A percentile compares a stretch with the other conserved stretches of the same genome.
Conservation (phyloP, 148 eudicot species). For the Rheum nobile region DNA sequence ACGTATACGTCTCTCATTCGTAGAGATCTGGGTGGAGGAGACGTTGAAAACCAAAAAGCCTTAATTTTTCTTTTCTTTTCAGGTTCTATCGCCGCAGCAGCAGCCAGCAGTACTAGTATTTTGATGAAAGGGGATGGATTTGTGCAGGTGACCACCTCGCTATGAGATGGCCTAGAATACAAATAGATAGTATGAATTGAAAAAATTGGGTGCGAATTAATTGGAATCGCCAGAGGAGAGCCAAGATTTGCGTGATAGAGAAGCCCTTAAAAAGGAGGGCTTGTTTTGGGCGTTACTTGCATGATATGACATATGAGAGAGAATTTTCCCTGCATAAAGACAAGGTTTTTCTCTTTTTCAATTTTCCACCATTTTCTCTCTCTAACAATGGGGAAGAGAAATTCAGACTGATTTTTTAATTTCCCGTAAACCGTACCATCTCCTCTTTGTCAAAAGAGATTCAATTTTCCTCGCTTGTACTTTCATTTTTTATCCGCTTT, state of each 20-base stretch:
- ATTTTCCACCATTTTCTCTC: neutral
- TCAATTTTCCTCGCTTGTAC: neutral
- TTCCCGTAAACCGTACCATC: neutral
- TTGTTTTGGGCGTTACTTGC: constrained; percentile 6
- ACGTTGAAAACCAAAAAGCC: constrained; percentile 4
- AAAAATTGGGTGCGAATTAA: neutral
- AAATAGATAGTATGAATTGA: neutral
- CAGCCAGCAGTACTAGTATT: neutral
- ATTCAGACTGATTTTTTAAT: neutral
- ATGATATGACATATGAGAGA: constrained; percentile 9
- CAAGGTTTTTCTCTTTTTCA: neutral
- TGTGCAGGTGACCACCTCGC: constrained; percentile 1
- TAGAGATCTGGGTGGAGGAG: constrained; percentile 3
- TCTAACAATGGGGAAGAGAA: neutral
- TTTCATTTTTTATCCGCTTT: neutral
- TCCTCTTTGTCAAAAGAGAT: neutral
- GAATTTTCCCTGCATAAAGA: neutral
- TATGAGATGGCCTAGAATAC: constrained; percentile 1
- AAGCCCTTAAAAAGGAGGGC: neutral
- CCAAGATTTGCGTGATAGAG: neutral
- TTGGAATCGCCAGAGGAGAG: neutral
- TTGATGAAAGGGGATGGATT: neutral
- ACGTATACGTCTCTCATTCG: constrained; percentile 9
- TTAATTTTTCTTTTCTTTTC: neutral
- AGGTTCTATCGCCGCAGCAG: neutral